A percentile compares a stretch with the other conserved stretches of the same genome.
Evolutionary conservation across 2,329 filamentous ascomycete species (phyloP).

Genomic region (Ceratocystis cubensis): DNA sequence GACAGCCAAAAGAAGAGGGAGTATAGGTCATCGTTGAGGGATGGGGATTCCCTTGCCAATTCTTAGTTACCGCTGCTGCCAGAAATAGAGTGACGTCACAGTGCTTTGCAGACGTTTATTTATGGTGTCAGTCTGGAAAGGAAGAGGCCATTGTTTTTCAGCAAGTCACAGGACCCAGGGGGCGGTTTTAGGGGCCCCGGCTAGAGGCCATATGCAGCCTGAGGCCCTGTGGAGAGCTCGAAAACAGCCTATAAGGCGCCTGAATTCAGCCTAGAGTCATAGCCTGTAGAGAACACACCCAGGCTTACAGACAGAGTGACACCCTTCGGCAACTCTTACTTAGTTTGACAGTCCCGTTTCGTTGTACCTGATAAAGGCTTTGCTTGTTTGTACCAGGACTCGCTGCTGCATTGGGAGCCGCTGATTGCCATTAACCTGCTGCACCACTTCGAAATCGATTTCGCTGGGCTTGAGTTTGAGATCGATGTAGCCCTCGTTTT

Average conservation of each 20-base stretch:
- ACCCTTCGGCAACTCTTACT: neutral
- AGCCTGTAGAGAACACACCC: neutral
- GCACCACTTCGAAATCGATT: constrained; percentile 9
- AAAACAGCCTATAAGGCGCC: neutral
- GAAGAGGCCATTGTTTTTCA: neutral
- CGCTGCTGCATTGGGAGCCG: constrained; percentile 6
- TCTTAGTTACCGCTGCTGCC: neutral
- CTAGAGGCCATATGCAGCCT: too few relatives aligned
- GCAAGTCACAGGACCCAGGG: neutral
- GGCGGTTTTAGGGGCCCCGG: neutral
- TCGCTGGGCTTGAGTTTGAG: neutral
- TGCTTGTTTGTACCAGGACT: constrained; percentile 11
- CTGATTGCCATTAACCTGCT: constrained; percentile 1
- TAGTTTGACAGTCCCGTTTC: neutral
- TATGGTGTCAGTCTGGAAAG: neutral
- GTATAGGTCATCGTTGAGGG: neutral
- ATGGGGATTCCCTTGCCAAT: neutral
- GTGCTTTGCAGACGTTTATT: neutral
- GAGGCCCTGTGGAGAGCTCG: neutral
- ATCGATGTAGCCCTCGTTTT: constrained; percentile 22
- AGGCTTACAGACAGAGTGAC: neutral
- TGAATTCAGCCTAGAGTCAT: neutral
- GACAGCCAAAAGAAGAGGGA: neutral
- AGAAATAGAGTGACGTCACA: constrained; percentile 4
- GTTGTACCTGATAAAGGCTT: constrained; percentile 6